Conservation (phyloP, 768 basidiomycete genomes). For the Calocybe cyanea region DNA sequence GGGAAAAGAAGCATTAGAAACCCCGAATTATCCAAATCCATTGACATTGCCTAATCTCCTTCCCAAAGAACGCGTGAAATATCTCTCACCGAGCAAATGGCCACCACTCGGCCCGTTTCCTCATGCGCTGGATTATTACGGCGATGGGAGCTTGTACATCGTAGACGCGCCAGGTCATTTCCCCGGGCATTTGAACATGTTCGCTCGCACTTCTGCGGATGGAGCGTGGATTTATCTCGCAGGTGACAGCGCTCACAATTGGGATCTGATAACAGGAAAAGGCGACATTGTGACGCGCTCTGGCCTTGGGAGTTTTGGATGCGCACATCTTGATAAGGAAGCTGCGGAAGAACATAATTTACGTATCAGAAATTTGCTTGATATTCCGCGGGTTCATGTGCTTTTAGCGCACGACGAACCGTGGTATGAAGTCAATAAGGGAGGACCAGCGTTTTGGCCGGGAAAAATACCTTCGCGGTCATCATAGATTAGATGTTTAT, state of each 20-base stretch:
- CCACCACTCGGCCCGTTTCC: slow-evolving; percentile 24
- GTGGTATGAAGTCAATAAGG: slow-evolving; percentile 48
- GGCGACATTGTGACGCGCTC: slow-evolving; percentile 31
- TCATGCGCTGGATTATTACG: slow-evolving; percentile 47
- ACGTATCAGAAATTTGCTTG: slow-evolving; percentile 28
- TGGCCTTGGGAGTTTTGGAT: slow-evolving; percentile 25
- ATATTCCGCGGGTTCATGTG: slow-evolving; percentile 37
- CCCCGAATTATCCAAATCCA: slow-evolving; percentile 3
- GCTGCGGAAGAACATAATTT: slow-evolving; percentile 38
- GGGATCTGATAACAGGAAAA: slow-evolving; percentile 45
- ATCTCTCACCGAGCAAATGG: slow-evolving; percentile 13
- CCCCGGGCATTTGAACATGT: slow-evolving; percentile 49
- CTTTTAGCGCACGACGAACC: slow-evolving; percentile 50
- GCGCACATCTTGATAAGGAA: slow-evolving; percentile 41
- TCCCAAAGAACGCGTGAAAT: slow-evolving; percentile 13
- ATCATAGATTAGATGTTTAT: slow-evolving; percentile 7
- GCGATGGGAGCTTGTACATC: slow-evolving; percentile 57
- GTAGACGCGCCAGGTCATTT: slow-evolving; percentile 57
- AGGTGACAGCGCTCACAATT: slow-evolving; percentile 56
- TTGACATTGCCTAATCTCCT: slow-evolving; percentile 10
- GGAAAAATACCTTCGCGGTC: slow-evolving; percentile 28
- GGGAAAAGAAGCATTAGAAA: slow-evolving; percentile 27
- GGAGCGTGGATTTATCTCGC: slow-evolving; percentile 55
- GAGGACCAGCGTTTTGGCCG: slow-evolving; percentile 17
- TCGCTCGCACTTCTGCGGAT: slow-evolving; percentile 49